Evolutionary conservation across 2,329 filamentous ascomycete genomes (phyloP).

Genomic region (Scopulariopsis brevicaulis): DNA sequence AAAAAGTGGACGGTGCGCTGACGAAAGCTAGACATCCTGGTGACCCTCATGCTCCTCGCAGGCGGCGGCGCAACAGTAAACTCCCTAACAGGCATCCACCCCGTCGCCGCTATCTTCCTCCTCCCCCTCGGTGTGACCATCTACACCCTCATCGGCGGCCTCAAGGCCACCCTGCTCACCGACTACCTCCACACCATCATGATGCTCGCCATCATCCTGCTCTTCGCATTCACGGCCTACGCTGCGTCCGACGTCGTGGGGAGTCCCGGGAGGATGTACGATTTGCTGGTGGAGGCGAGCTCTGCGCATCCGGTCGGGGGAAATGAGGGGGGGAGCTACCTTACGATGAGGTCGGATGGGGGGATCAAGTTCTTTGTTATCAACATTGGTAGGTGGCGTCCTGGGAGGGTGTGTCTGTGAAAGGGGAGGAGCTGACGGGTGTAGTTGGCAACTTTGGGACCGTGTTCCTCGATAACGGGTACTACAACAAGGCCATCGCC

Average conservation of each 20-base stretch:
- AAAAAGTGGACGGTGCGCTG: background rate
- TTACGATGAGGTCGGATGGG: constrained; percentile 74
- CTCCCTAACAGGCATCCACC: constrained; percentile 32
- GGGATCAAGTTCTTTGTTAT: constrained; percentile 87
- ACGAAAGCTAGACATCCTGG: constrained; percentile 47
- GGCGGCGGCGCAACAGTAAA: constrained; percentile 55
- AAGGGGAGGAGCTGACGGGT: background rate
- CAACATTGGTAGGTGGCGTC: constrained; percentile 37
- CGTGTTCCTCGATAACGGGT: constrained; percentile 78
- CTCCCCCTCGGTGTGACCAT: constrained; percentile 59
- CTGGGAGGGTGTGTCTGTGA: background rate
- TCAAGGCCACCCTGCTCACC: constrained; percentile 80
- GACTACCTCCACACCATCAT: constrained; percentile 83
- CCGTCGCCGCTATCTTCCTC: constrained; percentile 73
- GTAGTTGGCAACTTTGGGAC: constrained; percentile 72
- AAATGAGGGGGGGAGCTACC: constrained; percentile 70
- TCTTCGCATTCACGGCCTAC: constrained; percentile 76
- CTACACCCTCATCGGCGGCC: constrained; percentile 68
- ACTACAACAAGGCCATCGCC: constrained; percentile 91
- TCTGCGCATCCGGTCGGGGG: constrained; percentile 63
- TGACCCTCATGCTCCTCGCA: constrained; percentile 80
- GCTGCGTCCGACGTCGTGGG: constrained; percentile 62
- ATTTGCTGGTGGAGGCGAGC: constrained; percentile 60
- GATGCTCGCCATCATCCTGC: constrained; percentile 72
- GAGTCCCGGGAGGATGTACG: constrained; percentile 67